Conservation (phyloP, 2,329 filamentous ascomycete genomes). For the Botryotinia convoluta region DNA sequence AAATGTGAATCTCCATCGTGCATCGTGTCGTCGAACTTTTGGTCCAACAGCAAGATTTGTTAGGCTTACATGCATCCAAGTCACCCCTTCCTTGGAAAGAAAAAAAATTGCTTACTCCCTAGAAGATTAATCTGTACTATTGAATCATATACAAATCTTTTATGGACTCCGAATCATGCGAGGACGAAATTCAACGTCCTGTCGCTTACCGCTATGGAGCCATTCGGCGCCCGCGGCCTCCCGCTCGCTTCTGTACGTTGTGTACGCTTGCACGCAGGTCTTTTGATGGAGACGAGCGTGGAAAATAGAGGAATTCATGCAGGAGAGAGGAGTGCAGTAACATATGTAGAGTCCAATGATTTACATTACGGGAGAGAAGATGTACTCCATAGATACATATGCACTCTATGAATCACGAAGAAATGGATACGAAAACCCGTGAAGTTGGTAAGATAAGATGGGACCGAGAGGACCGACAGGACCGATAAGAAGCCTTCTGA, state of each 20-base stretch:
- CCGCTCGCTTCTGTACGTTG: not conserved
- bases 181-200: not conserved
- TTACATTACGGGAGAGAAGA: conserved; percentile 1
- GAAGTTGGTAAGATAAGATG: conserved; percentile 17
- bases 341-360: conserved; percentile 9
- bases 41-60: conserved; percentile 6
- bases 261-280: not conserved
- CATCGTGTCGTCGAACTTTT: conserved; percentile 21
- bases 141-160: not conserved
- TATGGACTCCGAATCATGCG: conserved; percentile 7
- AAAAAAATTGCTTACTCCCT: not conserved
- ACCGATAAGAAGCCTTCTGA: conserved; percentile 2
- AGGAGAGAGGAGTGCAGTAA: conserved; percentile 3
- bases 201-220: not conserved
- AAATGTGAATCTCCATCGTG: conserved; percentile 8
- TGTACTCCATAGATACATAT: not conserved
- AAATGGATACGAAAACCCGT: not conserved
- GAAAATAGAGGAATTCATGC: not conserved
- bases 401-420: not conserved
- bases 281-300: not conserved
- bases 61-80: conserved; percentile 15
- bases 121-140: conserved; percentile 7
- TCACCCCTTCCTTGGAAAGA: conserved; percentile 15
- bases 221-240: not conserved
- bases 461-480: not conserved